Evolutionary conservation across 371 early-diverging fungal genomes (phyloP).

Genomic region (Zychaea mexicana): DNA sequence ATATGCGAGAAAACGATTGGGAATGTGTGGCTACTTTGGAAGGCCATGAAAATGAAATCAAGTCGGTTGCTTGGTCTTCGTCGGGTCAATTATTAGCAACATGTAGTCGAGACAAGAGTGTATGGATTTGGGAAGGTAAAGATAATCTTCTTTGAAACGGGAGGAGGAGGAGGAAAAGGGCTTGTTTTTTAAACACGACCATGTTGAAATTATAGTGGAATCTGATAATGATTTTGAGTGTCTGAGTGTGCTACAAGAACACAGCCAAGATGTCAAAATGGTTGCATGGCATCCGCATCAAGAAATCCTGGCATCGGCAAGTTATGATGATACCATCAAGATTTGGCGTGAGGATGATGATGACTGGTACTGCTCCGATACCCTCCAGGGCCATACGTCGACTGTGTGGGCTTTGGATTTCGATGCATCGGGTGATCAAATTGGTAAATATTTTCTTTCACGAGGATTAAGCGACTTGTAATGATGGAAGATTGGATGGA

Average conservation of each 20-base stretch:
- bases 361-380: conserved; percentile 93
- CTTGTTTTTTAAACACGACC: background rate
- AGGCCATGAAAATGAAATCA: conserved; percentile 98
- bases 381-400: conserved; percentile 83
- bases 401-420: conserved; percentile 97
- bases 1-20: conserved; percentile 59
- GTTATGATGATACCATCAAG: conserved; percentile 95
- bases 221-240: conserved; percentile 93
- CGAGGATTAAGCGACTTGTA: too few species aligned
- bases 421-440: conserved; percentile 70
- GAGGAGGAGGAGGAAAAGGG: too few species aligned
- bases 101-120: conserved; percentile 93
- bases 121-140: conserved; percentile 97
- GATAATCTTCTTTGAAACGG: background rate
- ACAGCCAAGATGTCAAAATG: conserved; percentile 96
- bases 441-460: conserved; percentile 40
- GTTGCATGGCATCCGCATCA: conserved; percentile 89
- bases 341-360: conserved; percentile 91
- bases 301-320: conserved; percentile 88
- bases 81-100: conserved; percentile 87
- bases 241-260: conserved; percentile 92
- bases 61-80: conserved; percentile 87
- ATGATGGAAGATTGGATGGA: too few species aligned
- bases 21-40: conserved; percentile 95
- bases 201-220: conserved; percentile 34